Evolutionary conservation across 192 early-diverging fungal species (phyloP), one percentile per base, ranked within the genome.

Genomic region (Umbelopsis ramanniana): DNA sequence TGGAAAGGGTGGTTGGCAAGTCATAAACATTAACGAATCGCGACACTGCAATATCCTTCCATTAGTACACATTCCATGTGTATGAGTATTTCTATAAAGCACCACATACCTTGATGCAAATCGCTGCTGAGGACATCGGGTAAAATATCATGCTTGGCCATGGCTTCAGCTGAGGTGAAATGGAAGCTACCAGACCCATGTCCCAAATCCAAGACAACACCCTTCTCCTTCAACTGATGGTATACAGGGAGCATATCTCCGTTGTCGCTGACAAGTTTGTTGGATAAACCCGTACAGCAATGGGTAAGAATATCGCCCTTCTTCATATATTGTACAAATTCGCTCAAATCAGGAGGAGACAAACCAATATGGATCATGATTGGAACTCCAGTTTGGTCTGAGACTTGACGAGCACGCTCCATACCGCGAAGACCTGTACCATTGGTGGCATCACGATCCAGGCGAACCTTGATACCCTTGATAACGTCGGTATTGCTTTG

Each of bases 51-150:
- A 43, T 45, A 57, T 4, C 38, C 10, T n/a, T 55, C 1, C 29
- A 33, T 37, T 14, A 55, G 21, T 54, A 46, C 24, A 45, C 38
- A 45, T 24, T 69, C 26, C 67, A 15, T 26, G 14, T 40, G 15
- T 46, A 43, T 43, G 6, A 1, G 11, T 11, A 33, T 19, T 24
- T 19, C 29, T 8, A 46, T 6, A 23, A 17, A 22, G 29, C 11
- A 14, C n/a, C 6, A 33, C 70, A 45, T 71, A 71, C 70, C 57
- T 23, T 75, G 74, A 70, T 75, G 74, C 21, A 75, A 24, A 33
- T 75, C 74, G 33, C 67, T 70, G 54, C 74, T 75, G 55, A 75
- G 37, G 26, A 75, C 74, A 37, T 75, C 74, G 3, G 74, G 74
- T 9, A 70, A 38, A 10, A 70, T 68, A 33, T 46, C 17, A 14